Base-by-base conservation (phyloP, 2,329 filamentous ascomycete species). In the Aspergillus texensis region DNA sequence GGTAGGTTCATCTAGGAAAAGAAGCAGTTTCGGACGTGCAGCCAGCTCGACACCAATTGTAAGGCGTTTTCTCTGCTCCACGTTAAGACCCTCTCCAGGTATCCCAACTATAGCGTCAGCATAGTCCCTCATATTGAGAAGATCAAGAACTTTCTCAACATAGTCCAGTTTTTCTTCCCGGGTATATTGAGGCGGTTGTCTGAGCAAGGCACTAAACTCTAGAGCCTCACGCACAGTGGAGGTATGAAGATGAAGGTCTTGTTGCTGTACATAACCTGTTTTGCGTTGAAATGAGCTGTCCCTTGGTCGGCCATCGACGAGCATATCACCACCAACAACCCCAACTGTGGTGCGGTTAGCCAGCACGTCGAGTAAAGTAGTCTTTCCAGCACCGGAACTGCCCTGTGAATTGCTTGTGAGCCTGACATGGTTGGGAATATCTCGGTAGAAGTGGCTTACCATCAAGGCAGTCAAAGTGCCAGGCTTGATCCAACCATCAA, bases 41-140 rank as follows among this genome's bases (percentile, higher is more conserved):
- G 92, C 93, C 32, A 97, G 85, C 75, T 97, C 94, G n/a, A 97
- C 93, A 76, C 93, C 93, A 66, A 97, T 96, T 1, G 92, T 97
- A 9, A 96, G 84, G 68, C 91, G 89, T 72, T 88, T 88, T 16
- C 86, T 81, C 72, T 88, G 86, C 71, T 88, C 86, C 41, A 85
- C 81, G 63, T 85, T 85, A 46, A 85, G 77, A 73, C 83, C 93
- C 80, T 94, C 91, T 56, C 93, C 93, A 1, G 91, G 91, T 28
- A 92, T 88, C 81, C 93, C 93, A 58, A 97, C 91, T 46, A 96
- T 85, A 10, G 93, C 93, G 71, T 95, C 92, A n/a, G 92, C 91
- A 69, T 94, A 96, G 58, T 92, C 88, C 62, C 91, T 84, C 93
- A 97, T 96, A 39, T 94, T 91, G 14, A 97, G 81, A 50, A 97